phyloP scores from a whole-genome alignment of 495 filamentous ascomycete genomes.

The Saxophila tyrrhenica region DNA sequence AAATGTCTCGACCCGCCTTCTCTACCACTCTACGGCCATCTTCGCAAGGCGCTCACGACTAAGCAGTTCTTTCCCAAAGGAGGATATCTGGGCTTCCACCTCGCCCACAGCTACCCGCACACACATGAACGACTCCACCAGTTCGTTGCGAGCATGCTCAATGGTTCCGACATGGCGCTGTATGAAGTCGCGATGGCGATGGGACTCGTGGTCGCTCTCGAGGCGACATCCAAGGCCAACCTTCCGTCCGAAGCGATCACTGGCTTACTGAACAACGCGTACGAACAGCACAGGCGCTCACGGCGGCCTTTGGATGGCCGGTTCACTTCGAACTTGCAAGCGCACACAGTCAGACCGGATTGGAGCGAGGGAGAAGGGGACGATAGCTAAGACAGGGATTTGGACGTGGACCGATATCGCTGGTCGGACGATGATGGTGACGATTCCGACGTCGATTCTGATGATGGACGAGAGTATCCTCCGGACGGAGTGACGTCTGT shows the following conservation, averaged over 20 bases:
- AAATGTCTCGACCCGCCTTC: neutral
- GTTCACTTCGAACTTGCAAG: neutral
- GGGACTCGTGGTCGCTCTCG: neutral
- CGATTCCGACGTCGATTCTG: neutral
- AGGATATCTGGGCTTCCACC: slow-evolving; percentile 5
- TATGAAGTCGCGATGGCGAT: slow-evolving; percentile 5
- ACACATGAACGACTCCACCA: neutral
- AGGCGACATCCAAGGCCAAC: neutral
- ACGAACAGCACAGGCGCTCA: neutral
- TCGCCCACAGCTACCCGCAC: slow-evolving; percentile 12
- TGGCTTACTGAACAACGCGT: neutral
- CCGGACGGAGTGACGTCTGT: neutral
- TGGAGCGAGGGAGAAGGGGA: neutral
- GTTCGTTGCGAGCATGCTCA: slow-evolving; percentile 7
- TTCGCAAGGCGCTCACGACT: neutral
- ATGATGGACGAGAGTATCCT: neutral
- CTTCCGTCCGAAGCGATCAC: neutral
- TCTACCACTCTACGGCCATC: neutral
- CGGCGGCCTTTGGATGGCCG: neutral
- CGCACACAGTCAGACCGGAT: neutral
- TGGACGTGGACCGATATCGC: neutral
- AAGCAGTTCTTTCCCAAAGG: slow-evolving; percentile 7
- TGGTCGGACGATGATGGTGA: neutral
- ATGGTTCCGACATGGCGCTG: slow-evolving; percentile 11
- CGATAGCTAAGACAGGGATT: neutral